These are phyloP conservation scores for Blastocladiella emersonii DNA, from an alignment of 371 early-diverging fungal genomes.

Conservation along the genomic window DNA sequence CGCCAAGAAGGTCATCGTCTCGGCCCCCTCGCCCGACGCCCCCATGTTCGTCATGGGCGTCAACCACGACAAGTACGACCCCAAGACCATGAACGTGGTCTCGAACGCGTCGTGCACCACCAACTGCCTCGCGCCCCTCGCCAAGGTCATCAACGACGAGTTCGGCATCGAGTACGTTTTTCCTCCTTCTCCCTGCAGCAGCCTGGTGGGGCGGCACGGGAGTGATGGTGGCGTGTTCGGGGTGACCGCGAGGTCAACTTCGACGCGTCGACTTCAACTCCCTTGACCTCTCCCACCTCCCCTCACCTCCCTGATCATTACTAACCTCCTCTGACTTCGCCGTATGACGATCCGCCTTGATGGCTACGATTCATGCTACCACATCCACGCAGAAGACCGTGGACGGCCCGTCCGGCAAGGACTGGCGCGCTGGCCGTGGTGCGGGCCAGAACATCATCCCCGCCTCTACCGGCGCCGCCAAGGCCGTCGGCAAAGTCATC, in stretches of 20 bases:
- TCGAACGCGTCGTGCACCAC: slow-evolving; percentile 99
- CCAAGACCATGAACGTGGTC: slow-evolving; percentile 61
- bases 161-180: slow-evolving; percentile 78
- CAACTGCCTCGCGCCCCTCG: slow-evolving; percentile 98
- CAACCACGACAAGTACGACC: slow-evolving; percentile 83
- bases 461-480: slow-evolving; percentile 98
- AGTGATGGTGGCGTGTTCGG: no score
- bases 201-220: no score
- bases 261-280: no score
- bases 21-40: slow-evolving; percentile 88
- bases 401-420: slow-evolving; percentile 95
- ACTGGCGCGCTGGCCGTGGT: slow-evolving; percentile 95
- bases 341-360: no score
- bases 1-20: slow-evolving; percentile 96
- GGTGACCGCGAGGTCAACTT: no score
- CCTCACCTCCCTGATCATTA: neutral
- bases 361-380: slow-evolving; percentile 98
- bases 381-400: slow-evolving; percentile 99
- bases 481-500: slow-evolving; percentile 98
- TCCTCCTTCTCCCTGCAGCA: slow-evolving; percentile 34
- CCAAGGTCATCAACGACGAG: slow-evolving; percentile 92
- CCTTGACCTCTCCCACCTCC: no score
- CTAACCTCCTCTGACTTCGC: no score
- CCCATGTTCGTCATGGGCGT: slow-evolving; percentile 86
- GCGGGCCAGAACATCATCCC: slow-evolving; percentile 98